Conservation (phyloP, 1,284 basidiomycete genomes). For the Coriolopsis trogii region DNA sequence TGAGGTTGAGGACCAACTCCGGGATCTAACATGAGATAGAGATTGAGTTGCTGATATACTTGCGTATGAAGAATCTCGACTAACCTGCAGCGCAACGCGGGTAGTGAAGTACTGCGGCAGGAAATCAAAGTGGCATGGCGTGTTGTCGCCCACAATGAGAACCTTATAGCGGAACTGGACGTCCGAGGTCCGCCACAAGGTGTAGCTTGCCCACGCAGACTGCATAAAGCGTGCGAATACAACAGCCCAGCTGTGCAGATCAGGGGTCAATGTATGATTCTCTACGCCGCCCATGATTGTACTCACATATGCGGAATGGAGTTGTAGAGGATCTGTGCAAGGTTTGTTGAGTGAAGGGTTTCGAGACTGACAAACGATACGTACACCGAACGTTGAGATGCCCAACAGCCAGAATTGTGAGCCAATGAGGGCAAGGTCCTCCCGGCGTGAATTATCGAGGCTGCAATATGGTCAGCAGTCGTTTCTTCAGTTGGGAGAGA, state of each 20-base stretch:
- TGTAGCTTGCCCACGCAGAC: constrained; percentile 54
- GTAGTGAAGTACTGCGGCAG: constrained; percentile 47
- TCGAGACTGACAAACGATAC: constrained; percentile 4
- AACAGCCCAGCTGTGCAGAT: constrained; percentile 44
- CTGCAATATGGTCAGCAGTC: constrained; percentile 31
- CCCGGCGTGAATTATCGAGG: constrained; percentile 48
- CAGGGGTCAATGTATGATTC: neutral
- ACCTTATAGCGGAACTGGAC: constrained; percentile 39
- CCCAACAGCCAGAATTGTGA: constrained; percentile 63
- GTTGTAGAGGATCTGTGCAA: constrained; percentile 43
- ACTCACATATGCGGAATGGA: constrained; percentile 58
- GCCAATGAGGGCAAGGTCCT: constrained; percentile 53
- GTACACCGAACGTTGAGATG: constrained; percentile 51
- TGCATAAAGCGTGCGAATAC: constrained; percentile 48
- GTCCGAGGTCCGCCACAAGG: constrained; percentile 47
- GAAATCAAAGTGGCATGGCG: constrained; percentile 51
- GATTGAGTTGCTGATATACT: neutral
- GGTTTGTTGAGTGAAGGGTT: neutral
- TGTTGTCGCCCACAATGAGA: constrained; percentile 42
- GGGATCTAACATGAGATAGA: constrained; percentile 41
- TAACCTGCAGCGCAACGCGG: constrained; percentile 47
- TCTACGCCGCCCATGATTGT: neutral
- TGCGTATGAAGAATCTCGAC: constrained; percentile 1
- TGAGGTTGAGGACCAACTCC: constrained; percentile 48
- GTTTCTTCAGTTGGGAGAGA: neutral